Base-by-base conservation (phyloP, 2,329 filamentous ascomycete genomes). In the Capronia epimyces region DNA sequence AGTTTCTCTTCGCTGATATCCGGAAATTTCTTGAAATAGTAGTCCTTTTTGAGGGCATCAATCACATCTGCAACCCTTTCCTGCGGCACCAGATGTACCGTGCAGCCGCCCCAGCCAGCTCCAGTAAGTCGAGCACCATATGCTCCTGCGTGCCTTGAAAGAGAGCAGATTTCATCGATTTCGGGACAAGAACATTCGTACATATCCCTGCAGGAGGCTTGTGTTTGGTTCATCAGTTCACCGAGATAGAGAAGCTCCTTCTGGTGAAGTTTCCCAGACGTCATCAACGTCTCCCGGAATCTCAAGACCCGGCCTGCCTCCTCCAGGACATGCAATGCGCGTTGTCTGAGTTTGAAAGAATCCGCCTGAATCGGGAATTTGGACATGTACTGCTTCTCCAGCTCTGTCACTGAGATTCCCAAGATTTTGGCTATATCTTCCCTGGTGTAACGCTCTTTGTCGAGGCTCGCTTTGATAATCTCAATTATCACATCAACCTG, bases 41-140 rank as follows among this genome's bases (percentile, higher is more conserved):
- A 62, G 65, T 89, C 82, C 56, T 78, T 78, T 62, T 86, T 81
- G 78, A 93, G 82, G 3, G 87, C 87, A 63, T 80, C 76, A 67
- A 80, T 88, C 18, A 98, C 87, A 21, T 74, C 80, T 3, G 84
- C 82, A 0, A 96, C 86, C 69, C 86, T 91, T 63, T 89, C 80
- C 51, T 82, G 86, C 0, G 91, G 86, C 46, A 97, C 86, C 50
- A 98, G 78, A 71, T 98, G 93, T 51, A 98, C 91, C 54, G 82
- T 93, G 72, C 93, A 97, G 2, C 93, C 93, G 55, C 93, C 93
- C 93, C 93, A 98, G 2, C 93, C 93, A 0, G 93, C 93, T 32
- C 93, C 93, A 16, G 60, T 62, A 16, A 62, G 50, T 29, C 60
- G 54, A 45, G 86, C 89, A 22, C 91, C 93, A 66, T 89, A 89